A percentile compares a stretch with the other conserved stretches of the same genome.
Evolutionary conservation across 805 yeast genomes (phyloP).

Genomic region (Peterozyma toletana): DNA sequence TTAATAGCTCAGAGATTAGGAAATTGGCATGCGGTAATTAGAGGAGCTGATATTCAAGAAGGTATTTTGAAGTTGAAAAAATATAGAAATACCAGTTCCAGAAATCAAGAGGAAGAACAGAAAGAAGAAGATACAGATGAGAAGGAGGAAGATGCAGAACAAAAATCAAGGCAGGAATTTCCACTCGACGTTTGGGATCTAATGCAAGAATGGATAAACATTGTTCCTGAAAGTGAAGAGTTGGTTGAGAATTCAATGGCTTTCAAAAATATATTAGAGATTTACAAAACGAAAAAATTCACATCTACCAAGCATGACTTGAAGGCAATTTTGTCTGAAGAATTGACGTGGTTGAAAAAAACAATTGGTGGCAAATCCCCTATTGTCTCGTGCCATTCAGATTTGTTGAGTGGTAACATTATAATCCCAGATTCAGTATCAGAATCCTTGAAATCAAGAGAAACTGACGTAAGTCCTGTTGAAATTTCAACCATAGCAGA

Average conservation of each 20-base stretch:
- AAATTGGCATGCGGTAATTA: constrained; percentile 56
- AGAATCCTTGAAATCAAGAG: not conserved
- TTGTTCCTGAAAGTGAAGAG: constrained; percentile 45
- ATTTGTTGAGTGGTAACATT: constrained; percentile 66
- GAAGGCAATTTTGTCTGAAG: constrained; percentile 34
- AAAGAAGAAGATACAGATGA: constrained; percentile 7
- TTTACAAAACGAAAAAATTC: not conserved
- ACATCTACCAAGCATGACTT: constrained; percentile 5
- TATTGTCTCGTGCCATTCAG: constrained; percentile 61
- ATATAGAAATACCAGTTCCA: constrained; percentile 9
- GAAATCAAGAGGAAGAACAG: constrained; percentile 10
- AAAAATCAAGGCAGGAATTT: constrained; percentile 11
- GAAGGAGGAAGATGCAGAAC: constrained; percentile 10
- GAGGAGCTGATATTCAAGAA: constrained; percentile 36
- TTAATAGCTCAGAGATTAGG: constrained; percentile 62
- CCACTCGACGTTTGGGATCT: constrained; percentile 52
- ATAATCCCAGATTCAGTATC: constrained; percentile 42
- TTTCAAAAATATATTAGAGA: constrained; percentile 21
- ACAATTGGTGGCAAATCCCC: constrained; percentile 40
- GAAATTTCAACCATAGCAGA: constrained; percentile 3
- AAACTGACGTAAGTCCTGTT: not conserved
- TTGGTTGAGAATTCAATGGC: constrained; percentile 27
- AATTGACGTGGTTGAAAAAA: constrained; percentile 47
- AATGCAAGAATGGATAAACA: constrained; percentile 53
- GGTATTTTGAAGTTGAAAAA: constrained; percentile 33